A percentile compares a stretch with the other conserved stretches of the same genome.
Evolutionary conservation across 805 yeast genomes (phyloP).

Genomic region (Lipomyces mesembrius): DNA sequence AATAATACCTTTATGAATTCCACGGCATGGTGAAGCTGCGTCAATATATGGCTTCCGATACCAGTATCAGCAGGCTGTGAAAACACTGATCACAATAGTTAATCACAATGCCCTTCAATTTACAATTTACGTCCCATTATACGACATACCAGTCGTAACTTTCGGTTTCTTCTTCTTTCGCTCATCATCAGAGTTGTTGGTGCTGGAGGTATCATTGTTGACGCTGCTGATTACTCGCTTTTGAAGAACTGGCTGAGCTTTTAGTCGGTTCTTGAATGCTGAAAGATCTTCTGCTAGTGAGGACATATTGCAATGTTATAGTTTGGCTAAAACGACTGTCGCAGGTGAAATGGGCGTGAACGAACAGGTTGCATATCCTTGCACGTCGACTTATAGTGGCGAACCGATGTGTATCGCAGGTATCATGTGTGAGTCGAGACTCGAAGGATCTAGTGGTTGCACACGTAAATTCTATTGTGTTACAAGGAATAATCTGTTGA

Average conservation of each 20-base stretch:
- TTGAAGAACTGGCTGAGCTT: constrained; percentile 58
- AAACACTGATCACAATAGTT: constrained; percentile 33
- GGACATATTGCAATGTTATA: constrained; percentile 13
- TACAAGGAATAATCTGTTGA: too few relatives aligned
- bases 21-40: constrained; percentile 87
- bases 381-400: not conserved
- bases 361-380: not conserved
- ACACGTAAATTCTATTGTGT: not conserved
- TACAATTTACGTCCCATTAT: not conserved
- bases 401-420: not conserved
- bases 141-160: constrained; percentile 26
- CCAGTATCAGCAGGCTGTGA: constrained; percentile 48
- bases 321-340: too few relatives aligned
- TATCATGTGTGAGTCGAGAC: not conserved
- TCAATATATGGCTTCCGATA: constrained; percentile 69
- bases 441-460: not conserved
- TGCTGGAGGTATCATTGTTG: constrained; percentile 10
- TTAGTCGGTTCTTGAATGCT: constrained; percentile 66
- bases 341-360: too few relatives aligned
- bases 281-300: constrained; percentile 61
- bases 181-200: constrained; percentile 26
- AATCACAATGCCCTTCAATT: not conserved
- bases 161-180: constrained; percentile 30
- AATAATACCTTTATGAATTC: constrained; percentile 71
- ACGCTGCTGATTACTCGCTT: constrained; percentile 21